Evolutionary conservation across 129 eudicot genomes (phyloP).

Genomic region (Heracleum sosnowskyi): DNA sequence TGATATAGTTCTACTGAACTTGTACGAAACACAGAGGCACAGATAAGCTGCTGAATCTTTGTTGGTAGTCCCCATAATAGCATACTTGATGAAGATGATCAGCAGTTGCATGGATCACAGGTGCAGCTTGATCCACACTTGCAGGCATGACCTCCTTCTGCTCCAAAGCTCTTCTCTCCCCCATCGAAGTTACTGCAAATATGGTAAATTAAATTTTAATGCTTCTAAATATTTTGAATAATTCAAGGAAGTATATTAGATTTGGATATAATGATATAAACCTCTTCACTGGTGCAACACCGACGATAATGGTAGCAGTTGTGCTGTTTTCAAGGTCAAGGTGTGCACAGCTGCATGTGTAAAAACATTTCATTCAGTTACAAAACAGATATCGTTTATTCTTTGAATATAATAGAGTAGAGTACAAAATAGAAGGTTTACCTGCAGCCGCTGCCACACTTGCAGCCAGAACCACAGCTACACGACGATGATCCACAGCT

Average conservation of each 20-base stretch:
- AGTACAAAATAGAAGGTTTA: neutral
- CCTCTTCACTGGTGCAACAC: conserved; percentile 56
- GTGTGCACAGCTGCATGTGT: conserved; percentile 49
- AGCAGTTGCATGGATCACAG: conserved; percentile 10
- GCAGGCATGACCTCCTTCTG: conserved; percentile 46
- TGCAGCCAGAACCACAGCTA: conserved; percentile 68
- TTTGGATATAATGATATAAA: conserved; percentile 13
- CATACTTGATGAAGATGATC: neutral
- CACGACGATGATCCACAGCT: conserved; percentile 47
- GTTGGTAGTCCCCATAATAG: neutral
- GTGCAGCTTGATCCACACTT: conserved; percentile 56
- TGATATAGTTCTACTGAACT: neutral
- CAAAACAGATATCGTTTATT: neutral
- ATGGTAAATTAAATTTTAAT: neutral
- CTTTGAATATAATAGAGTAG: too few relatives aligned
- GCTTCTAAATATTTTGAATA: too few relatives aligned
- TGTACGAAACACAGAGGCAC: neutral
- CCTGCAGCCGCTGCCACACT: conserved; percentile 62
- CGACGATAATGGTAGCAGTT: conserved; percentile 34
- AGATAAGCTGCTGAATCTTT: neutral
- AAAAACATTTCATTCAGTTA: neutral
- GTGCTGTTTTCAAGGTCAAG: conserved; percentile 48
- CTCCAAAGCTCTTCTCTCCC: conserved; percentile 32
- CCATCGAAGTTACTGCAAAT: conserved; percentile 31
- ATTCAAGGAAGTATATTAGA: neutral